A percentile compares a stretch with the other conserved stretches of the same genome.
Conservation (phyloP, 805 yeast species). For the Komagataella kurtzmanii region DNA sequence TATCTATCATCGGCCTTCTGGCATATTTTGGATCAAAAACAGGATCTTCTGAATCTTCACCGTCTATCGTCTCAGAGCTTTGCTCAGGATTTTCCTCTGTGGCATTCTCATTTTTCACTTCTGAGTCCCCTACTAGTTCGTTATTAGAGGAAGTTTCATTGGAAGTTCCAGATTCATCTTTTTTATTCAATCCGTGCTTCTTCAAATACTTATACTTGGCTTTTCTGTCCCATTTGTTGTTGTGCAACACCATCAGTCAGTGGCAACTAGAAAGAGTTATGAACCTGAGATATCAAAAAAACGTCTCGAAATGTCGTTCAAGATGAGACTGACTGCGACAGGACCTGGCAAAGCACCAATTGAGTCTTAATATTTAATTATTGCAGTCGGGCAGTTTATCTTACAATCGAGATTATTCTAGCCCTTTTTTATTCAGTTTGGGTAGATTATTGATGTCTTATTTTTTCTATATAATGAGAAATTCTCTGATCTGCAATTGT, state of each 20-base stretch:
- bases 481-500: no score
- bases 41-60: neutral
- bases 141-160: neutral
- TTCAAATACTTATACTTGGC: conserved; percentile 26
- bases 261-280: neutral
- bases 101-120: neutral
- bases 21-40: neutral
- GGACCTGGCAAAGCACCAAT: no score
- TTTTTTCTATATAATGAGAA: no score
- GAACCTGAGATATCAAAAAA: neutral
- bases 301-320: neutral
- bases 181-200: conserved; percentile 23
- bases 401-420: no score
- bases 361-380: no score
- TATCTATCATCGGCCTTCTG: neutral
- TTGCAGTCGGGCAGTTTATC: no score
- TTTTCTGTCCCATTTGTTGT: conserved; percentile 36
- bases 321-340: no score
- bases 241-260: conserved; percentile 32
- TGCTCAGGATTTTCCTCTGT: neutral
- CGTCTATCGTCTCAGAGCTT: neutral
- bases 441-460: no score
- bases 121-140: neutral
- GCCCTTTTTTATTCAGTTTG: no score
- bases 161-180: neutral